These are phyloP conservation scores for Yamadazyma diddensiae DNA, from an alignment of 1,139 yeast species.

Conservation along the genomic window DNA sequence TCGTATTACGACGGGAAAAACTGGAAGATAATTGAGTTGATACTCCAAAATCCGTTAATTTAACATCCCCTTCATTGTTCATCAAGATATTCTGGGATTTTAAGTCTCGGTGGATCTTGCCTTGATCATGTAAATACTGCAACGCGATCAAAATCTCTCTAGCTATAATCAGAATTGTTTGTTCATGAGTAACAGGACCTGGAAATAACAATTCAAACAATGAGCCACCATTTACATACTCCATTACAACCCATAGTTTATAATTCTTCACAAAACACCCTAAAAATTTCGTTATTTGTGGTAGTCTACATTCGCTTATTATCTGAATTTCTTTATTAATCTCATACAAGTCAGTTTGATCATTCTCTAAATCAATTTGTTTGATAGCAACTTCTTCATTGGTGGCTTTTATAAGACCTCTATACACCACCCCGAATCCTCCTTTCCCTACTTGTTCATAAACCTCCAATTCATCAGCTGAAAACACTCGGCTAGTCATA, in stretches of 20 bases:
- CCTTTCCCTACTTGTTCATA: slow-evolving; percentile 83
- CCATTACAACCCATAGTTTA: slow-evolving; percentile 86
- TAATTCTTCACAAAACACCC: slow-evolving; percentile 81
- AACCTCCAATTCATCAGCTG: slow-evolving; percentile 48
- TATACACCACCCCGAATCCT: slow-evolving; percentile 83
- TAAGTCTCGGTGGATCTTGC: slow-evolving; percentile 83
- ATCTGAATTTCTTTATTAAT: slow-evolving; percentile 78
- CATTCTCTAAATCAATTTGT: slow-evolving; percentile 76
- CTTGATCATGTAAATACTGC: slow-evolving; percentile 67
- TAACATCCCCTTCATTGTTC: slow-evolving; percentile 71
- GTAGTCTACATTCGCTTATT: slow-evolving; percentile 67
- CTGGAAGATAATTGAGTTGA: slow-evolving; percentile 83
- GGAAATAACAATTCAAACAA: slow-evolving; percentile 64
- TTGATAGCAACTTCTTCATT: slow-evolving; percentile 59
- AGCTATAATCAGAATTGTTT: slow-evolving; percentile 53
- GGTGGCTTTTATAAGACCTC: slow-evolving; percentile 58
- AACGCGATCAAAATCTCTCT: slow-evolving; percentile 66
- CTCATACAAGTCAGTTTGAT: slow-evolving; percentile 73
- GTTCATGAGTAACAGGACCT: slow-evolving; percentile 50
- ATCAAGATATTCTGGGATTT: slow-evolving; percentile 81
- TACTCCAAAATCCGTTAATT: slow-evolving; percentile 95
- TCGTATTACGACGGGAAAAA: slow-evolving; percentile 76
- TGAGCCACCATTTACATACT: slow-evolving; percentile 81
- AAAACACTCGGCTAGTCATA: slow-evolving; percentile 19
- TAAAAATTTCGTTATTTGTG: slow-evolving; percentile 69